Evolutionary conservation across 1,284 basidiomycete species (phyloP).

Genomic region (Anthracocystis panici-leucophaei): DNA sequence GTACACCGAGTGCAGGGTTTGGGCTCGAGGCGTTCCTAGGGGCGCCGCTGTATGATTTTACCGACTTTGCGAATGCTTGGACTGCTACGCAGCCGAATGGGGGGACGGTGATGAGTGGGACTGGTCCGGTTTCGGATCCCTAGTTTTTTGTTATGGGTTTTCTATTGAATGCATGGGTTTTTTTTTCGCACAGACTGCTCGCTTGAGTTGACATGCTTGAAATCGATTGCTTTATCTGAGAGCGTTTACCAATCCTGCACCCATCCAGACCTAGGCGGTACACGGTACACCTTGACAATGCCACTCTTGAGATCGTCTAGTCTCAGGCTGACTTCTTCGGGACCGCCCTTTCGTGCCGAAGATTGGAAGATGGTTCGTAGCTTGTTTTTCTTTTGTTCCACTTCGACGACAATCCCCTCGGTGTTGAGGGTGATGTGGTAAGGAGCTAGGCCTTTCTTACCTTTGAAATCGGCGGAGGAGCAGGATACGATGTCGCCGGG

Average conservation of each 20-base stretch:
- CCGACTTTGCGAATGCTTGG: slow-evolving; percentile 51
- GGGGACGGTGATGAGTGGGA: slow-evolving; percentile 12
- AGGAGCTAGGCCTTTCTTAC: slow-evolving; percentile 81
- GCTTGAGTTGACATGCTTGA: too few relatives aligned
- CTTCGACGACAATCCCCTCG: slow-evolving; percentile 83
- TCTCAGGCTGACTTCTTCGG: slow-evolving; percentile 83
- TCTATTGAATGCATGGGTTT: not conserved
- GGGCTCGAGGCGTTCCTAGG: slow-evolving; percentile 42
- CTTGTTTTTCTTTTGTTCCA: slow-evolving; percentile 69
- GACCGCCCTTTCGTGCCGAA: slow-evolving; percentile 73
- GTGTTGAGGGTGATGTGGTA: slow-evolving; percentile 78
- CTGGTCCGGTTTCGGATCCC: slow-evolving; percentile 42
- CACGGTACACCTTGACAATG: slow-evolving; percentile 72
- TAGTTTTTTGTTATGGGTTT: slow-evolving; percentile 7
- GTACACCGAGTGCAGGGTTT: slow-evolving; percentile 56
- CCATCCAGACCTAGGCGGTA: slow-evolving; percentile 45
- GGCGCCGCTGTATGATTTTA: slow-evolving; percentile 49
- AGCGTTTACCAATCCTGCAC: slow-evolving; percentile 44
- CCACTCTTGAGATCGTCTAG: slow-evolving; percentile 90
- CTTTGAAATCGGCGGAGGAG: slow-evolving; percentile 84
- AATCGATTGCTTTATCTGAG: too few relatives aligned
- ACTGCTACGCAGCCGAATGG: slow-evolving; percentile 29
- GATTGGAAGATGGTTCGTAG: slow-evolving; percentile 73
- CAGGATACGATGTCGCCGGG: slow-evolving; percentile 85
- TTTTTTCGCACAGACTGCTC: too few relatives aligned